Conservation (phyloP, 2,329 filamentous ascomycete genomes). For the Massarina eburnea region DNA sequence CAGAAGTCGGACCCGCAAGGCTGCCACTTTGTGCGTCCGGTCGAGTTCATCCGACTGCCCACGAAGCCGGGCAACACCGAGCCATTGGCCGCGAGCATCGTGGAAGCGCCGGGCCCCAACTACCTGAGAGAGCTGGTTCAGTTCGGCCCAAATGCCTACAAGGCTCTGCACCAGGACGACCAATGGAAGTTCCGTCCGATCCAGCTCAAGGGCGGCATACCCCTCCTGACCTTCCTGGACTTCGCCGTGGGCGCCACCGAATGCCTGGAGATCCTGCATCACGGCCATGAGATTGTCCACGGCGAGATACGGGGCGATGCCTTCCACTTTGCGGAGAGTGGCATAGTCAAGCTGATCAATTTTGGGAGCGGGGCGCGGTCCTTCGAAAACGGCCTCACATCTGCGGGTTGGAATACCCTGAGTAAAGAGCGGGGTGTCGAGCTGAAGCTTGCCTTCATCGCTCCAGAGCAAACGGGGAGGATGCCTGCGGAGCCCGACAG, state of each 20-base stretch:
- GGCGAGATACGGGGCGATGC: conserved; percentile 89
- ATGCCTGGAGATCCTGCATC: conserved; percentile 87
- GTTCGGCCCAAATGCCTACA: conserved; percentile 66
- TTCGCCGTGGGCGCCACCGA: conserved; percentile 88
- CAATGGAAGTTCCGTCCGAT: conserved; percentile 16
- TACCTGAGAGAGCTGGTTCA: conserved; percentile 70
- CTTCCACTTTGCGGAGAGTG: conserved; percentile 81
- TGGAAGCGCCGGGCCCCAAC: conserved; percentile 75
- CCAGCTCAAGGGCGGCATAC: conserved; percentile 58
- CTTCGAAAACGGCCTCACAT: conserved; percentile 85
- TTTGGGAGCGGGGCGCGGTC: conserved; percentile 85
- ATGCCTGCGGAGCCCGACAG: conserved; percentile 78
- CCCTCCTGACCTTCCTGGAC: conserved; percentile 77
- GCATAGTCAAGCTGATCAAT: conserved; percentile 75
- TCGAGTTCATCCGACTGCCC: conserved; percentile 75
- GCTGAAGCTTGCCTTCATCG: conserved; percentile 88
- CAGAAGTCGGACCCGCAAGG: conserved; percentile 71
- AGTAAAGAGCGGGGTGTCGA: conserved; percentile 84
- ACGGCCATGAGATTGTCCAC: conserved; percentile 81
- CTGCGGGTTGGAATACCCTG: conserved; percentile 81
- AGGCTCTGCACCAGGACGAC: conserved; percentile 18
- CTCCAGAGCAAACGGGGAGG: conserved; percentile 90
- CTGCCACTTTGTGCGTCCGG: conserved; percentile 74
- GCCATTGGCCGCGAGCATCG: conserved; percentile 77
- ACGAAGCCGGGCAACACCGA: conserved; percentile 66